A percentile compares a stretch with the other conserved stretches of the same genome.
Evolutionary conservation across 1,284 basidiomycete genomes (phyloP).

Genomic region (Tranzscheliella williamsii): DNA sequence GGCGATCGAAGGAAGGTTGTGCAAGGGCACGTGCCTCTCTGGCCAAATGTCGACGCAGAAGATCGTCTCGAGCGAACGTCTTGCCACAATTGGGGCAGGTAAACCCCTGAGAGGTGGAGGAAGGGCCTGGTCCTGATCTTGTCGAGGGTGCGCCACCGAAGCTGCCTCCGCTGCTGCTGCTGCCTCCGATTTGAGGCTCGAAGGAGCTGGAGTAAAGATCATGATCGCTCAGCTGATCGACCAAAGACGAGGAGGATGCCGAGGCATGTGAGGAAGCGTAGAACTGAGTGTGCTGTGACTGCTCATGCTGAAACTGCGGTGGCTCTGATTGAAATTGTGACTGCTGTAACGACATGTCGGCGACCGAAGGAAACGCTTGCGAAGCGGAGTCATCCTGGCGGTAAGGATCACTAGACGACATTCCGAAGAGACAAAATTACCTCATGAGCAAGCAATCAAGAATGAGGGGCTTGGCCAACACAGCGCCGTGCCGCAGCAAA

Average conservation of each 20-base stretch:
- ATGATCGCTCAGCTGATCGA: constrained; percentile 35
- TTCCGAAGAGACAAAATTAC: background rate
- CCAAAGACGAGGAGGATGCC: constrained; percentile 31
- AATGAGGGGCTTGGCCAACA: no score
- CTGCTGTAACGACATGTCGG: constrained; percentile 11
- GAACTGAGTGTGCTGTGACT: constrained; percentile 7
- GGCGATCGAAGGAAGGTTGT: constrained; percentile 47
- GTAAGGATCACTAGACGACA: background rate
- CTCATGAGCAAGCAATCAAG: background rate
- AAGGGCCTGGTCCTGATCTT: constrained; percentile 29
- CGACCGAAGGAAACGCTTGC: background rate
- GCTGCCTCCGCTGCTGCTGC: no score
- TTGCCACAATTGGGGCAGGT: constrained; percentile 50
- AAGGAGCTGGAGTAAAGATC: constrained; percentile 27
- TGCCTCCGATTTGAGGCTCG: no score
- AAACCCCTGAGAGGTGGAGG: constrained; percentile 31
- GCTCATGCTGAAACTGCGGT: constrained; percentile 10
- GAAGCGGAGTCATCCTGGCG: background rate
- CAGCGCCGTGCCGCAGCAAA: no score
- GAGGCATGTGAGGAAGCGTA: constrained; percentile 36
- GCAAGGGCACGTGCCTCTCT: constrained; percentile 43
- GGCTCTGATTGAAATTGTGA: constrained; percentile 6
- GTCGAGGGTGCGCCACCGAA: no score
- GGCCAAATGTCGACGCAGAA: constrained; percentile 45
- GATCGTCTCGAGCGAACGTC: constrained; percentile 43